Conservation (phyloP, 2,329 filamentous ascomycete genomes). For the Cercospora janseana region DNA sequence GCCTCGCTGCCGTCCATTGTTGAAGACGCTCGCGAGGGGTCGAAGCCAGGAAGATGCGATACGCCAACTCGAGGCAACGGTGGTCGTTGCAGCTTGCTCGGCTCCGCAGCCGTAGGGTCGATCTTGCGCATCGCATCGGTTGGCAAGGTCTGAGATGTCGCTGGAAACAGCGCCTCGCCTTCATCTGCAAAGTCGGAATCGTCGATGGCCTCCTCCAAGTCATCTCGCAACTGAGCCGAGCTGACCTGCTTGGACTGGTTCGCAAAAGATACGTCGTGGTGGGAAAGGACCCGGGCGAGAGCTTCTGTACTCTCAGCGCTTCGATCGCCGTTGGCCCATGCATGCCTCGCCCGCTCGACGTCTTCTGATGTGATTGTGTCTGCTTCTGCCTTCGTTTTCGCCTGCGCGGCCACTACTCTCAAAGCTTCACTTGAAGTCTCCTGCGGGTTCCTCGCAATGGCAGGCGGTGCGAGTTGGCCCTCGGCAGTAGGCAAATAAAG, state of each 20-base stretch:
- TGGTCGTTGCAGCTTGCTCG: conserved; percentile 30
- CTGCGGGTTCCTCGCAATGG: conserved; percentile 12
- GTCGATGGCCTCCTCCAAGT: conserved; percentile 27
- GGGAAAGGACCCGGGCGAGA: conserved; percentile 34
- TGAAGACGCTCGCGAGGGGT: conserved; percentile 48
- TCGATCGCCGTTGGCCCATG: conserved; percentile 30
- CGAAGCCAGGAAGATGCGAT: conserved; percentile 50
- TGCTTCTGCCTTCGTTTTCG: conserved; percentile 3
- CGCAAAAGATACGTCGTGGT: conserved; percentile 27
- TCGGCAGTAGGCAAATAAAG: conserved; percentile 24
- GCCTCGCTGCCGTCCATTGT: conserved; percentile 42
- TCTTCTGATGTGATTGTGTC: conserved; percentile 26
- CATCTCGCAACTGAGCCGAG: conserved; percentile 12
- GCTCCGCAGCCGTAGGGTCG: conserved; percentile 20
- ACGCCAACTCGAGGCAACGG: conserved; percentile 45
- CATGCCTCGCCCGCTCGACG: conserved; percentile 29
- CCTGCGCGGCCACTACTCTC: neutral
- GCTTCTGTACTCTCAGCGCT: conserved; percentile 34
- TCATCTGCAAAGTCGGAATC: conserved; percentile 27
- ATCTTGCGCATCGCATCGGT: neutral
- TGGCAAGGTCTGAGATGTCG: conserved; percentile 4
- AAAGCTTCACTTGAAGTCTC: conserved; percentile 6
- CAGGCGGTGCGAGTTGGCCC: conserved; percentile 21
- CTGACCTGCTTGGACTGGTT: conserved; percentile 19
- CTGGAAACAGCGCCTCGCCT: conserved; percentile 5